Evolutionary conservation across 768 basidiomycete genomes (phyloP), one percentile per base, ranked within the genome.

Genomic region (Megacollybia marginata): DNA sequence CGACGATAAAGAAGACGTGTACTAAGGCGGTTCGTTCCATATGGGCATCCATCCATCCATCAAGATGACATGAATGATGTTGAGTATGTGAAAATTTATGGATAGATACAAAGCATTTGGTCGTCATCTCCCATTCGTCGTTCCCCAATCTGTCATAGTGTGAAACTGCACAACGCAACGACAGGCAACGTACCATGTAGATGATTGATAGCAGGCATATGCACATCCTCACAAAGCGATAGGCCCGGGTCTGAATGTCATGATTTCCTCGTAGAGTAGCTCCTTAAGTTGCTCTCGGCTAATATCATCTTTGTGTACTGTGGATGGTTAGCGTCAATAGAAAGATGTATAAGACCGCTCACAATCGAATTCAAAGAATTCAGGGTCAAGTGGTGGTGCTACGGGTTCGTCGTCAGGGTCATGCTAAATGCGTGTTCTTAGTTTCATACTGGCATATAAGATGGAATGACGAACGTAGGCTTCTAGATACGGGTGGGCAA

Each of bases 321-420:
- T 16, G 42, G 28, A 33, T 44, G 33, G 38, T 42, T 47, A 18
- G 52, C 48, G 46, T 54, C 31, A 51, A 48, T 11, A 48, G 9
- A 36, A 18, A 19, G 33, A 28, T 38, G 35, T 28, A 20, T 43
- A 45, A 19, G 38, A 51, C 47, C 4, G 77, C 87, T 69, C 55
- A 90, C 88, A 69, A 65, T 99, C 96, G 64, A 98, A 98, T 61
- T 95, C 92, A 66, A 99, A 99, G 75, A 98, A 99, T 56, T 88
- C 85, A 4, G 92, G 87, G 56, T 91, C 89, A 44, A 99, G 82
- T n/a, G 95, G 94, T 5, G 92, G 88, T 0, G 94, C 94, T 19
- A 85, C 80, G 0, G 96, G 96, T 67, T 99, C 96, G 60, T 99
- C 96, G 46, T 95, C 92, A 2, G 94, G 92, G 62, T 96, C 93